These are phyloP conservation scores for Cantharellus anzutake DNA, from an alignment of 768 basidiomycete species.

Conservation along the genomic window DNA sequence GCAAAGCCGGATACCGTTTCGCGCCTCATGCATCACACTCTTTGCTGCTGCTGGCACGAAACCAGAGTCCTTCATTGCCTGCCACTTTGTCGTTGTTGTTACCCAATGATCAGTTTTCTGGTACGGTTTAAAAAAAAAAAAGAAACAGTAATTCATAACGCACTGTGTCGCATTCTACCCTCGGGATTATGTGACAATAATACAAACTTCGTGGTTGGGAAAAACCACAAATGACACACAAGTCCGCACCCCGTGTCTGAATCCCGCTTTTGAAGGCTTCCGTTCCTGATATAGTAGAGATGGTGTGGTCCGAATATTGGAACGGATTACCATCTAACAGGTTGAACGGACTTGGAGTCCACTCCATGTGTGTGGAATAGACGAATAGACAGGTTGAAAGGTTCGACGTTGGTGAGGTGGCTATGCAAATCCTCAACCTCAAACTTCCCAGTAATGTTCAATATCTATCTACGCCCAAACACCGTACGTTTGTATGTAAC, in stretches of 20 bases:
- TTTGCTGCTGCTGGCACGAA: neutral
- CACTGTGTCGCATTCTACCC: neutral
- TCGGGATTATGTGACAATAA: neutral
- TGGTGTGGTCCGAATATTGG: neutral
- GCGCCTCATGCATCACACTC: neutral
- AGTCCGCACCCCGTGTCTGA: neutral
- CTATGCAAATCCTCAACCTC: no score
- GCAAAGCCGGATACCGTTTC: neutral
- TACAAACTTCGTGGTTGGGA: neutral
- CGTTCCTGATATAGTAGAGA: neutral
- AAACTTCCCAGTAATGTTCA: no score
- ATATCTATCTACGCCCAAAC: no score
- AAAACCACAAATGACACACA: neutral
- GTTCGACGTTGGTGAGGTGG: no score
- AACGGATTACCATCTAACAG: neutral
- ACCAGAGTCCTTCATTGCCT: neutral
- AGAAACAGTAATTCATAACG: neutral
- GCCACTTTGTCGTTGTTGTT: neutral
- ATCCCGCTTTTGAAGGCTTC: neutral
- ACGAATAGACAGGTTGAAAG: no score
- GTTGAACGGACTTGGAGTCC: neutral
- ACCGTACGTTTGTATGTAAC: no score
- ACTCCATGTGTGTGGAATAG: no score
- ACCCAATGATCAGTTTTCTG: neutral
- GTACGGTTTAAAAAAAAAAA: neutral